Conservation (phyloP, 805 yeast species). For the Metschnikowia lochheadii region DNA sequence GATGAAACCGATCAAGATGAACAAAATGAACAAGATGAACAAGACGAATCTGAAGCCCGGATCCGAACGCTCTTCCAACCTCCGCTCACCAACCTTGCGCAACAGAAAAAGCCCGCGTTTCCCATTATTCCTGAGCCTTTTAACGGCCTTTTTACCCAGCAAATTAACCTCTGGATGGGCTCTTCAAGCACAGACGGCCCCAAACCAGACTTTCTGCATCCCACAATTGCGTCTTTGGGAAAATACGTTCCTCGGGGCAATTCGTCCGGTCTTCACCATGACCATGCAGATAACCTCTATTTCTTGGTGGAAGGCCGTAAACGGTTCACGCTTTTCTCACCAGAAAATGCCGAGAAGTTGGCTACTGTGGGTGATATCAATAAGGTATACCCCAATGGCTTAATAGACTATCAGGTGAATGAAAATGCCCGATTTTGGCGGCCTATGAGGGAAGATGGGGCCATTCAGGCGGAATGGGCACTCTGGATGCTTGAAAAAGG, state of each 20-base stretch:
- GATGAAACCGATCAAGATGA: conserved; percentile 30
- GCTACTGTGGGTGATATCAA: conserved; percentile 63
- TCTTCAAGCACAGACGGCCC: conserved; percentile 19
- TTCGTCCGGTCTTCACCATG: conserved; percentile 76
- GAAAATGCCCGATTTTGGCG: conserved; percentile 61
- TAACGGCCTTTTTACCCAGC: conserved; percentile 53
- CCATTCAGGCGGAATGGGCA: conserved; percentile 48
- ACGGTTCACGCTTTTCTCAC: conserved; percentile 64
- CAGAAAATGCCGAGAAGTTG: conserved; percentile 54
- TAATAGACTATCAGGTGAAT: conserved; percentile 58
- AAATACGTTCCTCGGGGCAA: conserved; percentile 55
- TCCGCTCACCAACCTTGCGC: conserved; percentile 49
- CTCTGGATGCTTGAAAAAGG: conserved; percentile 36
- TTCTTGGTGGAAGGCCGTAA: conserved; percentile 57
- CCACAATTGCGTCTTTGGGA: conserved; percentile 40
- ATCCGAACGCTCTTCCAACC: conserved; percentile 53
- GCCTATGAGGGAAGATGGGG: conserved; percentile 58
- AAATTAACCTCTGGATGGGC: conserved; percentile 75
- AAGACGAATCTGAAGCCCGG: conserved; percentile 26
- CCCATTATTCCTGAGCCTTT: conserved; percentile 44
- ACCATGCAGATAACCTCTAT: conserved; percentile 74
- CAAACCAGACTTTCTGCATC: conserved; percentile 12
- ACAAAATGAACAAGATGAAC: background rate
- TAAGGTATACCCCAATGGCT: conserved; percentile 54
- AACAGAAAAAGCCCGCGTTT: conserved; percentile 17